Evolutionary conservation across 2,329 filamentous ascomycete genomes (phyloP).

Genomic region (Penicillium palitans): DNA sequence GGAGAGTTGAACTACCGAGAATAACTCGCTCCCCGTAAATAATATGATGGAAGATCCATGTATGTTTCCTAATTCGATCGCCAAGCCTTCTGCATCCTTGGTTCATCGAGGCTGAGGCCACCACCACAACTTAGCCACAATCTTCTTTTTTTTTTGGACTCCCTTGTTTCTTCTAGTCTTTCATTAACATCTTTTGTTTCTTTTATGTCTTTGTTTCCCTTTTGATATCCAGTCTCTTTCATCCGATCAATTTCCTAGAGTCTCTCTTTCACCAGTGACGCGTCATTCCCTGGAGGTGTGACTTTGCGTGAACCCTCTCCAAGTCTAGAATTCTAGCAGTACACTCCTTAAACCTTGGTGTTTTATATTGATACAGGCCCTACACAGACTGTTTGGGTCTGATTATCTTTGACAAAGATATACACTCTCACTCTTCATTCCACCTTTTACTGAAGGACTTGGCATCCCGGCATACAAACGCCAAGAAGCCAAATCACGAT

Average conservation of each 20-base stretch:
- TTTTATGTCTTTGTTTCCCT: conserved; percentile 2
- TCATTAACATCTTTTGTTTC: conserved; percentile 17
- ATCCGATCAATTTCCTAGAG: conserved; percentile 4
- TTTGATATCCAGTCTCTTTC: conserved; percentile 7
- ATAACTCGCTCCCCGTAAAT: background rate
- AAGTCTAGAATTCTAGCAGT: conserved; percentile 6
- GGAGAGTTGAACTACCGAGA: background rate
- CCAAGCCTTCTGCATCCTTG: conserved; percentile 15
- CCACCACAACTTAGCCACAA: conserved; percentile 14
- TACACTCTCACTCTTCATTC: background rate
- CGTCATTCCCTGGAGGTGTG: conserved; percentile 21
- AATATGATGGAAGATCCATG: too few relatives aligned
- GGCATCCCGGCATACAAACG: background rate
- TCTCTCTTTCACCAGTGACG: conserved; percentile 15
- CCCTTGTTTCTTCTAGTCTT: conserved; percentile 9
- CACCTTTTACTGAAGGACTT: conserved; percentile 3
- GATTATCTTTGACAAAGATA: background rate
- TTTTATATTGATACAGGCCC: background rate
- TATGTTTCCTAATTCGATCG: conserved; percentile 5
- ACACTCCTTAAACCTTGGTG: conserved; percentile 8
- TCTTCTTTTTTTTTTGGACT: conserved; percentile 7
- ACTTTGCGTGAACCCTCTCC: conserved; percentile 3
- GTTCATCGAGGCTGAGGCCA: conserved; percentile 12
- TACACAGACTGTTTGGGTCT: background rate
- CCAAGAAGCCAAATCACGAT: conserved; percentile 18